These are phyloP conservation scores for Phytophthora brassicae DNA, from an alignment of 352 stramenopile species.

Conservation along the genomic window DNA sequence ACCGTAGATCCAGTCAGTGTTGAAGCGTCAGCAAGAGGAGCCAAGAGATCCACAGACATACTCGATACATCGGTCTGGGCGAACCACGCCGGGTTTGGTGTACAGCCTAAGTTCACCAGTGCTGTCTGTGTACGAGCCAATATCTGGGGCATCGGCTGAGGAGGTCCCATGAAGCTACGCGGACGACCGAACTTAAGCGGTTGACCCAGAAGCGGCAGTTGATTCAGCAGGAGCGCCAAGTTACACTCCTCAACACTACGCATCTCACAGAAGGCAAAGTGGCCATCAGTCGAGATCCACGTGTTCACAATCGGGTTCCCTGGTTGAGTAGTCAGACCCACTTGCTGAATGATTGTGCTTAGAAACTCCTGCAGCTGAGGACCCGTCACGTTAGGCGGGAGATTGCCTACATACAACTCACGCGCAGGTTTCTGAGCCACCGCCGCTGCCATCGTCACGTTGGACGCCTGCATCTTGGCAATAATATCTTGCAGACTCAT, in stretches of 20 bases:
- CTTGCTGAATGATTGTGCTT: constrained; percentile 87
- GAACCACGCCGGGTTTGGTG: constrained; percentile 82
- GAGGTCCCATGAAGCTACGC: constrained; percentile 79
- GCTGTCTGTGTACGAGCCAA: constrained; percentile 75
- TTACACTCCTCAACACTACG: constrained; percentile 86
- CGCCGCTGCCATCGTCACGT: constrained; percentile 69
- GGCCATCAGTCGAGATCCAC: constrained; percentile 85
- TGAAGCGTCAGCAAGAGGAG: constrained; percentile 3
- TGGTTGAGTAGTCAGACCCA: constrained; percentile 72
- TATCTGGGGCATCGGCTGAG: constrained; percentile 73
- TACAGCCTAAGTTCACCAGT: constrained; percentile 79
- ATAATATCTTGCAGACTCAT: constrained; percentile 90
- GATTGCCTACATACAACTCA: constrained; percentile 86
- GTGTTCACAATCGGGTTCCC: constrained; percentile 85
- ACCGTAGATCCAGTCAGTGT: constrained; percentile 15
- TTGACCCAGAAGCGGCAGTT: constrained; percentile 74
- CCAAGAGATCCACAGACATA: constrained; percentile 1
- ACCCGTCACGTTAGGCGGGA: constrained; percentile 80
- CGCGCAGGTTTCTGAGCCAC: constrained; percentile 79
- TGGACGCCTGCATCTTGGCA: constrained; percentile 85
- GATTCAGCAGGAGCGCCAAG: constrained; percentile 81
- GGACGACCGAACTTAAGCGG: constrained; percentile 87
- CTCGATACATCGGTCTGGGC: constrained; percentile 33
- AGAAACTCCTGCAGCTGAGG: constrained; percentile 86
- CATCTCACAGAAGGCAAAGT: constrained; percentile 90